Evolutionary conservation across 2,329 filamentous ascomycete species (phyloP).

Genomic region (Dactylellina parvicollis): DNA sequence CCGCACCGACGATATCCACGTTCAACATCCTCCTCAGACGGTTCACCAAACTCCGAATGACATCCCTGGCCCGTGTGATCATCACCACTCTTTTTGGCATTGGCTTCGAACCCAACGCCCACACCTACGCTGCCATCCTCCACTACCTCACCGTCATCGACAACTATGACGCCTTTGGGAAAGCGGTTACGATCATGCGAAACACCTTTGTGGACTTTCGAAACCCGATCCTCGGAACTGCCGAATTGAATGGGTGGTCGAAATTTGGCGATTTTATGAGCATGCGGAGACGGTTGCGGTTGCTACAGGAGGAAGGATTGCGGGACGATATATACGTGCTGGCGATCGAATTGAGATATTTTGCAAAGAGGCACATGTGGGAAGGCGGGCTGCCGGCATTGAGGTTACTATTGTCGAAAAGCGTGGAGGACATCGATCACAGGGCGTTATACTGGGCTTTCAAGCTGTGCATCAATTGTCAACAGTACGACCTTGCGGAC

Average conservation of each 20-base stretch:
- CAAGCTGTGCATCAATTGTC: constrained; percentile 39
- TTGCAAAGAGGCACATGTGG: constrained; percentile 50
- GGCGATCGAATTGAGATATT: constrained; percentile 47
- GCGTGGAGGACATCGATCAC: constrained; percentile 29
- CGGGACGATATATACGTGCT: constrained; percentile 41
- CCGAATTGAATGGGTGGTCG: constrained; percentile 50
- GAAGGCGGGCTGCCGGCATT: constrained; percentile 43
- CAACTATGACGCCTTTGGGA: constrained; percentile 47
- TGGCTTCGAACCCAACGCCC: constrained; percentile 39
- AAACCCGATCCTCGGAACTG: constrained; percentile 40
- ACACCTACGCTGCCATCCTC: constrained; percentile 40
- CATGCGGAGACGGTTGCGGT: constrained; percentile 36
- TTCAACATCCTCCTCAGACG: constrained; percentile 49
- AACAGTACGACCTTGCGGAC: constrained; percentile 34
- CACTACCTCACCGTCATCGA: constrained; percentile 41
- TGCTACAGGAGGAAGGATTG: constrained; percentile 48
- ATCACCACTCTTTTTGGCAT: constrained; percentile 41
- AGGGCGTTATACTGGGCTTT: constrained; percentile 45
- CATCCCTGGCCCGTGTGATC: constrained; percentile 32
- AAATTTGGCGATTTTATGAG: constrained; percentile 52
- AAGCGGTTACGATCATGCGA: constrained; percentile 48
- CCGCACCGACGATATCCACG: constrained; percentile 36
- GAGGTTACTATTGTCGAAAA: constrained; percentile 22
- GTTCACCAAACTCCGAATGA: constrained; percentile 46
- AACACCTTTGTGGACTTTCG: constrained; percentile 35